Evolutionary conservation across 345 rosid genomes (phyloP).

Genomic region (Chamaenerion angustifolium): DNA sequence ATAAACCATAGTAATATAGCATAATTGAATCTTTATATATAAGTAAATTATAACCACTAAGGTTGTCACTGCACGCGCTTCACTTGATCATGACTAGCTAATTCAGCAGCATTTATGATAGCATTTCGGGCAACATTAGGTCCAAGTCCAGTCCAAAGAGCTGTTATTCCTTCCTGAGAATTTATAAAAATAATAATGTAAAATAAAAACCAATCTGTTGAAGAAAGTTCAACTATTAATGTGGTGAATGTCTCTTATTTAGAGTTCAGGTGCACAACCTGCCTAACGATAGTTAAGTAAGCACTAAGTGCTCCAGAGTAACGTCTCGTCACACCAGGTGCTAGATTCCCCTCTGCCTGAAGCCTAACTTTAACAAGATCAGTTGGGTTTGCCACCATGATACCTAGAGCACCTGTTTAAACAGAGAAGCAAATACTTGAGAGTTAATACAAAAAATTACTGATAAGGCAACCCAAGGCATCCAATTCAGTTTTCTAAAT

Average conservation of each 20-base stretch:
- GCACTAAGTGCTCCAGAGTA: too few relatives aligned
- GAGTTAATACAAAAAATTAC: not conserved
- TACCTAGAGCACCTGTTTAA: constrained; percentile 83
- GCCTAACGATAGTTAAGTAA: too few relatives aligned
- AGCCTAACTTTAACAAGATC: too few relatives aligned
- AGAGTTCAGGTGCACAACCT: too few relatives aligned
- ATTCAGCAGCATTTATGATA: constrained; percentile 92
- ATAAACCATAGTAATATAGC: not conserved
- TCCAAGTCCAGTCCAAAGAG: constrained; percentile 97
- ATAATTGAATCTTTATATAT: not conserved
- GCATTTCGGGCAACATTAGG: constrained; percentile 95
- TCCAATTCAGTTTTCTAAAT: too few relatives aligned
- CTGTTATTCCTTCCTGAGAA: constrained; percentile 67
- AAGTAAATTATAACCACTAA: not conserved
- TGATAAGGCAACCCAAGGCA: too few relatives aligned
- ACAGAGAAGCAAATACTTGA: constrained; percentile 5
- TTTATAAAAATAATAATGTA: constrained; percentile 13
- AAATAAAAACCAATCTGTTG: constrained; percentile 6
- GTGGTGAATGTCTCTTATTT: too few relatives aligned
- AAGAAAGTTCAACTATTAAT: constrained; percentile 10
- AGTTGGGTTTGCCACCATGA: too few relatives aligned
- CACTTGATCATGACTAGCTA: constrained; percentile 97
- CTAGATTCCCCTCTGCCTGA: too few relatives aligned
- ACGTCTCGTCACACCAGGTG: too few relatives aligned
- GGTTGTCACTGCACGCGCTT: constrained; percentile 37